Conservation (phyloP, 306 rosid species). For the Pyrus pyrifolia region DNA sequence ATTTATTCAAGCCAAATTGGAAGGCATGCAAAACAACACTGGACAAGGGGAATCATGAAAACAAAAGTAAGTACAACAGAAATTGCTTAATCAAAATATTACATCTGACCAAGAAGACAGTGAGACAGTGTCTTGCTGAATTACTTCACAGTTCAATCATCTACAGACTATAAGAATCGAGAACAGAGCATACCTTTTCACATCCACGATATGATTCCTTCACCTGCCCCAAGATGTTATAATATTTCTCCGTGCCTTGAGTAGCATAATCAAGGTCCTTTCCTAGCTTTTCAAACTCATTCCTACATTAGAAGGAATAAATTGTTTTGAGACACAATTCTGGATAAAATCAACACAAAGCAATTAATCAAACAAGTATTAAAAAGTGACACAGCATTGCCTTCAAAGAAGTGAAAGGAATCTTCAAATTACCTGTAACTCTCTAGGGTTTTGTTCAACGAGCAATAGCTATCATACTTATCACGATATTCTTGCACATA, state of each 20-base stretch:
- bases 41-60: background rate
- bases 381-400: conserved; percentile 1
- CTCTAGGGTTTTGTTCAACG: conserved; percentile 80
- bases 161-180: background rate
- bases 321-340: conserved; percentile 12
- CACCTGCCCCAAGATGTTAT: conserved; percentile 44
- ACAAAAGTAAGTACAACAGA: background rate
- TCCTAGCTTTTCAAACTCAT: conserved; percentile 60
- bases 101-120: background rate
- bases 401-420: background rate
- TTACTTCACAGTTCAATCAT: background rate
- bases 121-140: background rate
- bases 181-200: conserved; percentile 46
- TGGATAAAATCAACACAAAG: conserved; percentile 7
- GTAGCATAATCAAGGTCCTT: conserved; percentile 55
- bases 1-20: background rate
- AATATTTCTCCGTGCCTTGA: conserved; percentile 53
- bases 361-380: conserved; percentile 5
- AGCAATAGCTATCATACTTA: conserved; percentile 75
- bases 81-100: background rate
- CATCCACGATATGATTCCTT: conserved; percentile 65
- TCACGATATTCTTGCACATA: conserved; percentile 81
- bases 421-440: conserved; percentile 50
- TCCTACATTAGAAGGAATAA: conserved; percentile 35
- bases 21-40: background rate